Base-by-base conservation (phyloP, 192 early-diverging fungal genomes). In the Thoreauomyces humboldtii region DNA sequence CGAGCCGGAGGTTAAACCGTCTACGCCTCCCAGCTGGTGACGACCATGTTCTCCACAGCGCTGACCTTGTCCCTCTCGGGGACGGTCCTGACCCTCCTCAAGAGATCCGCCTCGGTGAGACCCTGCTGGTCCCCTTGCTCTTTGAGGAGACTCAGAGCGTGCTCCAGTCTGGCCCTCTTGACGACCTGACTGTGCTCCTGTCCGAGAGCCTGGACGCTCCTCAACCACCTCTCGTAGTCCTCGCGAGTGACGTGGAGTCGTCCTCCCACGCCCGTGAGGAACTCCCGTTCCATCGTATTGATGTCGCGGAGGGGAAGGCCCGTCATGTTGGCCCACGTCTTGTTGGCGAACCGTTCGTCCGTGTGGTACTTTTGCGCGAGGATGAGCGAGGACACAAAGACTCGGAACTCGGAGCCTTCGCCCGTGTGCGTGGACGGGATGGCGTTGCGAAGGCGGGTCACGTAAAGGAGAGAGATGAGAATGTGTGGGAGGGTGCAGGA, bases 261-360 rank as follows among this genome's bases (percentile, higher is more conserved):
- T 32, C 71, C 91, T 61, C 89, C 85, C 34, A 95, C 81, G 71
- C 88, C 70, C 7, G 79, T 62, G 37, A 94, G 63, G 75, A 94
- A 93, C 37, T 85, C 87, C 34, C 85, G 77, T 77, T 96, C 94
- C 75, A 89, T 81, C 31, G 81, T 77, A 77, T 92, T 91, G 73
- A 96, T 84, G 72, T 92, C 89, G 19, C 66, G 55, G 21, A 92
- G 74, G 19, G 84, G 78, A 32, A 95, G 77, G 48, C 85, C 83
- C 12, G 90, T 87, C 36, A 94, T 88, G 66, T 86, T 86, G 56
- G 89, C 73, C 94, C 94, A 96, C 0, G 90, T 86, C 58, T 78
- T 79, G 81, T 91, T 94, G 14, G 84, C 81, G 76, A 91, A 96
- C 44, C 88, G 86, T 59, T 86, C 86, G 78, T 96, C 94, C 41